Evolutionary conservation across 352 stramenopile species (phyloP).

Genomic region (Paralagenidium karlingii): DNA sequence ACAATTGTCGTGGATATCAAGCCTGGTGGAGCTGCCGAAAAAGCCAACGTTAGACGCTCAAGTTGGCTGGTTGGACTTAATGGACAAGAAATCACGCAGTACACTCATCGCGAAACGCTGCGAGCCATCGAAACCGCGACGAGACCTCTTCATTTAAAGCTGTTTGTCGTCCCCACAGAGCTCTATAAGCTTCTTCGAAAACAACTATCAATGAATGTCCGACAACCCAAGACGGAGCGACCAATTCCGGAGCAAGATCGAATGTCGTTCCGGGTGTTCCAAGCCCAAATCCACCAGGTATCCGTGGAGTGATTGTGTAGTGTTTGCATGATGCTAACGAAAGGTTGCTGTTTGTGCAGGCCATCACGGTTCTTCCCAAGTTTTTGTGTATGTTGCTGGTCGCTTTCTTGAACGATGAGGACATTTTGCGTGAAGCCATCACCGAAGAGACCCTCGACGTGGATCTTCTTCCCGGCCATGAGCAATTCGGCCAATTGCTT

Average conservation of each 20-base stretch:
- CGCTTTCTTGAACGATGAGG: slow-evolving; percentile 15
- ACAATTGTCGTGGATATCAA: slow-evolving; percentile 86
- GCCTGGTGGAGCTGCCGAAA: slow-evolving; percentile 52
- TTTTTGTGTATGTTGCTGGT: too few relatives aligned
- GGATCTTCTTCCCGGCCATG: slow-evolving; percentile 8
- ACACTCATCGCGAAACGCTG: slow-evolving; percentile 80
- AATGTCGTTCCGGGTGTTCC: slow-evolving; percentile 79
- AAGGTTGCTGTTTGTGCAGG: too few relatives aligned
- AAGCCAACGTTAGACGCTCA: slow-evolving; percentile 62
- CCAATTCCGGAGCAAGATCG: slow-evolving; percentile 73
- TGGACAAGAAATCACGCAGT: slow-evolving; percentile 46
- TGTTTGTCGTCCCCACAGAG: slow-evolving; percentile 56
- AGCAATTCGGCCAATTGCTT: background rate
- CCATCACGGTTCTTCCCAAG: too few relatives aligned
- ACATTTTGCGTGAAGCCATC: slow-evolving; percentile 15
- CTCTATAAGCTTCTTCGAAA: slow-evolving; percentile 62
- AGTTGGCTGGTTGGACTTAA: slow-evolving; percentile 81
- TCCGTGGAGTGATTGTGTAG: slow-evolving; percentile 55
- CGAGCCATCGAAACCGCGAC: slow-evolving; percentile 69
- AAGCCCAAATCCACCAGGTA: slow-evolving; percentile 75
- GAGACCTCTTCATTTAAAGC: slow-evolving; percentile 52
- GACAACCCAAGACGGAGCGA: slow-evolving; percentile 68
- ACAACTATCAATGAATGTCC: slow-evolving; percentile 77
- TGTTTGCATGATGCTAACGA: too few relatives aligned
- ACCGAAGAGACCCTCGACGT: slow-evolving; percentile 3